Conservation (phyloP, 345 rosid genomes). For the Punica granatum region DNA sequence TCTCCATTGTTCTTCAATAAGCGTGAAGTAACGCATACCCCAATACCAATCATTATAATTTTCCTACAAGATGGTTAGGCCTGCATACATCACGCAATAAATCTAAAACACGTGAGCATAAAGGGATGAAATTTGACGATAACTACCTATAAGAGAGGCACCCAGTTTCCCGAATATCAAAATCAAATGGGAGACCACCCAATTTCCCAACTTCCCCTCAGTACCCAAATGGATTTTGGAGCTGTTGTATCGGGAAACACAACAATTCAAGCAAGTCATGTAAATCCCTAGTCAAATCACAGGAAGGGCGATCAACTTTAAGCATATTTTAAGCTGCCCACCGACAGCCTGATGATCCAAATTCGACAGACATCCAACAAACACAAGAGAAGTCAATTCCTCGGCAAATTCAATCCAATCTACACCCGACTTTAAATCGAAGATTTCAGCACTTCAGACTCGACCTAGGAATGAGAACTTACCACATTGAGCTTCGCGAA, state of each 20-base stretch:
- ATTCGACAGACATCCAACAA: background rate
- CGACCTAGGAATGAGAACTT: background rate
- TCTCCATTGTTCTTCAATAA: constrained; percentile 57
- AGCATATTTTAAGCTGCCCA: background rate
- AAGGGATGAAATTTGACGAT: background rate
- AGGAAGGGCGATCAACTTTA: background rate
- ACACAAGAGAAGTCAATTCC: background rate
- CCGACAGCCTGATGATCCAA: background rate
- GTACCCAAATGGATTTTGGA: too few relatives aligned
- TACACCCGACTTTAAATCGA: background rate
- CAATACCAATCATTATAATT: constrained; percentile 28
- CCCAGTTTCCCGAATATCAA: too few relatives aligned
- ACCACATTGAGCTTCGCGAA: background rate
- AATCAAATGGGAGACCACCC: background rate
- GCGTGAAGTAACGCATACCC: constrained; percentile 33
- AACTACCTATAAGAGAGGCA: too few relatives aligned
- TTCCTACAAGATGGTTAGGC: background rate
- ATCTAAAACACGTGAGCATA: background rate
- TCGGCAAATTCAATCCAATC: background rate
- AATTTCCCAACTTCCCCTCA: background rate
- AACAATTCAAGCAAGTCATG: too few relatives aligned
- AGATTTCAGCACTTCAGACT: background rate
- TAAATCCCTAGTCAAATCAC: too few relatives aligned
- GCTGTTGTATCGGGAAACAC: too few relatives aligned
- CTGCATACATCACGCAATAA: background rate